Conservation (phyloP, 1,284 basidiomycete genomes). For the Cutaneotrichosporon mucoides region DNA sequence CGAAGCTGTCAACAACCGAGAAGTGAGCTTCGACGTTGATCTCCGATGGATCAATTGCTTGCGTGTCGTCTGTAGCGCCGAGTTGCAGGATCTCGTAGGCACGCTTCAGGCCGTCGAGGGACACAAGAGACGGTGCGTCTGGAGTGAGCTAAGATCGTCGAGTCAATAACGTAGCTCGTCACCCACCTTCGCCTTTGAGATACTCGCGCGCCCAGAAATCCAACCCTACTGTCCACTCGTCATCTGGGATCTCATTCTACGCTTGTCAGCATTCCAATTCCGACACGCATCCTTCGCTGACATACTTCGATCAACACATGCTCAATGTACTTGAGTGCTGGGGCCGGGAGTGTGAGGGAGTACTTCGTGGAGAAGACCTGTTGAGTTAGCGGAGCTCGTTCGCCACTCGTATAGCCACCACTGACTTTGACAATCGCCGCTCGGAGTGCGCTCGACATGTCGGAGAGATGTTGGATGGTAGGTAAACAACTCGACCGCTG, state of each 20-base stretch:
- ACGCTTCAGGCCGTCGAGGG: slow-evolving; percentile 59
- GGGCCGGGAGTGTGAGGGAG: slow-evolving; percentile 47
- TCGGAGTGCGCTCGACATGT: slow-evolving; percentile 43
- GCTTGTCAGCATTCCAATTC: not conserved
- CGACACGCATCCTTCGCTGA: not conserved
- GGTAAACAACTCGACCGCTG: not conserved
- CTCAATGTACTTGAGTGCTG: slow-evolving; percentile 47
- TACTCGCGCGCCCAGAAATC: slow-evolving; percentile 84
- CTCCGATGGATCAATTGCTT: slow-evolving; percentile 55
- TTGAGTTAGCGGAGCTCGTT: not conserved
- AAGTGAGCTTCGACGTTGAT: slow-evolving; percentile 82
- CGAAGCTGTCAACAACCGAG: slow-evolving; percentile 80
- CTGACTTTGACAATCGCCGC: slow-evolving; percentile 48
- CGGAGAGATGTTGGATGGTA: not conserved
- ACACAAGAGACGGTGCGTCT: slow-evolving; percentile 39
- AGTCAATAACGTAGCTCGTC: no score
- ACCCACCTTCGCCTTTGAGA: slow-evolving; percentile 80
- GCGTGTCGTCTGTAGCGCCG: slow-evolving; percentile 55
- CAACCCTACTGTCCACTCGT: slow-evolving; percentile 57
- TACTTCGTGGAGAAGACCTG: slow-evolving; percentile 51
- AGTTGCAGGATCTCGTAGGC: slow-evolving; percentile 79
- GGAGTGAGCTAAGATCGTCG: not conserved
- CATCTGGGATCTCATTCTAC: slow-evolving; percentile 63
- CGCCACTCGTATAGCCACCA: not conserved
- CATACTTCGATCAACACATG: slow-evolving; percentile 43